Evolutionary conservation across 2,329 filamentous ascomycete species (phyloP).

Genomic region (Colletotrichum cuscutae): DNA sequence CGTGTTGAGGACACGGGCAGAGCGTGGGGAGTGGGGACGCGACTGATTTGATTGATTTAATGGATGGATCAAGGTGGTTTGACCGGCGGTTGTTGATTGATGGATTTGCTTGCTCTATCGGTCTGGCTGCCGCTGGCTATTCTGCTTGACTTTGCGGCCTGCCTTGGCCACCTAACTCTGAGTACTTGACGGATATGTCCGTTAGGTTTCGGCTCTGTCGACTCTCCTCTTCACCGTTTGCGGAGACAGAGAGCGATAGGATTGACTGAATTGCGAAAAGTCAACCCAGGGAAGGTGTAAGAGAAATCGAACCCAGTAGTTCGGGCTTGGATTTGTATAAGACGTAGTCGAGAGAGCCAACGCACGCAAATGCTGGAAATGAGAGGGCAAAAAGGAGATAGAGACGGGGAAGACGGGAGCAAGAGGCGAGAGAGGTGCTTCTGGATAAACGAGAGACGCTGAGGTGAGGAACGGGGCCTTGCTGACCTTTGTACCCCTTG

Average conservation of each 20-base stretch:
- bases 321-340: background rate
- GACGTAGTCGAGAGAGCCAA: background rate
- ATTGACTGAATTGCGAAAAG: background rate
- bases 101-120: constrained; percentile 6
- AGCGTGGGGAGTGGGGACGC: constrained; percentile 27
- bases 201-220: background rate
- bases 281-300: background rate
- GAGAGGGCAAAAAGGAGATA: background rate
- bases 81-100: constrained; percentile 4
- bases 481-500: constrained; percentile 19
- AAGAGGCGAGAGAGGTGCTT: constrained; percentile 10
- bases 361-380: background rate
- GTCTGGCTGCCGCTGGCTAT: background rate
- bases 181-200: background rate
- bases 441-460: background rate
- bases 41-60: constrained; percentile 24
- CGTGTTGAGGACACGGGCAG: constrained; percentile 12
- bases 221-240: background rate
- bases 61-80: constrained; percentile 12
- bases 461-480: constrained; percentile 15
- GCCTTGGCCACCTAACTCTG: background rate
- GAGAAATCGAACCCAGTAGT: background rate
- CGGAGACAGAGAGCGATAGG: background rate
- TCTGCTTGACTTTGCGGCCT: constrained; percentile 8
- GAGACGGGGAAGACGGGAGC: background rate